Base-by-base conservation (phyloP, 345 rosid species). In the Brassica incana region DNA sequence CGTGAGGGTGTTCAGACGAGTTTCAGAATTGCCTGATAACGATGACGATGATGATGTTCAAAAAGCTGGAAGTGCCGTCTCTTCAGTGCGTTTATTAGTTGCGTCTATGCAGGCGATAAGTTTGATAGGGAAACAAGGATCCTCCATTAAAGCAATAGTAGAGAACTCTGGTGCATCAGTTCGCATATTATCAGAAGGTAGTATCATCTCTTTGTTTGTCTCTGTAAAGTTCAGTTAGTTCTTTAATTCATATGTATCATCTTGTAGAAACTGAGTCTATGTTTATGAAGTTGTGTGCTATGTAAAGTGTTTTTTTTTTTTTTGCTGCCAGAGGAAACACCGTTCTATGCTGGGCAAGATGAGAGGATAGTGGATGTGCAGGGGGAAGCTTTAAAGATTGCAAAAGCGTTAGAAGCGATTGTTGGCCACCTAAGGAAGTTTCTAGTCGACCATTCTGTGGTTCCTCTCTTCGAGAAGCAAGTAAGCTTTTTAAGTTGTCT, bases 111-210 rank as follows among this genome's bases (percentile, higher is more conserved):
- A 95, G 77, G 99, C 97, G 2, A 93, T 91, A 3, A 89, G 85
- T 81, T 85, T 95, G 50, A 95, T 95, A 35, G 98, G 99, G 50
- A 95, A 91, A 78, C 98, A 95, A 72, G 99, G 98, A 11, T 91
- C 91, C 12, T 71, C 82, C 23, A 93, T 95, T 60, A 95, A 87
- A 72, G 93, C 97, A 1, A 89, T 95, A 18, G 97, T 93, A 61
- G 98, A 95, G 83, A 85, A 69, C 68, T 83, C 94, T 67, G 89
- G 92, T 75, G 94, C 96, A 64, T 77, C 89, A 45, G 92, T 93
- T 60, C 89, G 98, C 27, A 89, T 93, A 27, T 82, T 95, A 70
- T 73, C 94, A 25, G 88, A 85, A 87, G 97, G 97, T 73, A 35
- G 6, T 76, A 5, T 32, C 9, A 33, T 79, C 64, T 61, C 66